Evolutionary conservation across 768 basidiomycete genomes (phyloP).

Genomic region (Trametes sanguinea): DNA sequence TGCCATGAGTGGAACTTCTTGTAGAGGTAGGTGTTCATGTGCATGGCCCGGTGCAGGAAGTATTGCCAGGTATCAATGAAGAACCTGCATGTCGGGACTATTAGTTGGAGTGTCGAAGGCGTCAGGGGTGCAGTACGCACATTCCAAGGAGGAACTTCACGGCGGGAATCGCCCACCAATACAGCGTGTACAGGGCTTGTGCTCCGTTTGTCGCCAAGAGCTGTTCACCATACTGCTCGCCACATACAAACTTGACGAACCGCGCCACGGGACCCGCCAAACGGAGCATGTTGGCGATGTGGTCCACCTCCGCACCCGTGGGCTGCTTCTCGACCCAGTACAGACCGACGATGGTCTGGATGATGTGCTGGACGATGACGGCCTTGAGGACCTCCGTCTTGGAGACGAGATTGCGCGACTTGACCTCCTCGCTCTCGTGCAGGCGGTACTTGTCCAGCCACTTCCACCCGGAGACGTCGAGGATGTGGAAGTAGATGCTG

Average conservation of each 20-base stretch:
- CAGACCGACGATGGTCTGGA: conserved; percentile 80
- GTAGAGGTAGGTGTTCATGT: conserved; percentile 88
- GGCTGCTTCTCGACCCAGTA: conserved; percentile 57
- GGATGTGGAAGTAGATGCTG: conserved; percentile 75
- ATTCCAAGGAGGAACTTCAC: conserved; percentile 76
- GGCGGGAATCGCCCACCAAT: conserved; percentile 92
- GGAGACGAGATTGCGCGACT: conserved; percentile 71
- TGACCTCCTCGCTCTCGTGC: conserved; percentile 83
- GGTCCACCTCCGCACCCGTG: conserved; percentile 34
- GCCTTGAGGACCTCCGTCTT: conserved; percentile 71
- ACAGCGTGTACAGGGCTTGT: conserved; percentile 59
- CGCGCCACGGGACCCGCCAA: conserved; percentile 39
- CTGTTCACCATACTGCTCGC: conserved; percentile 40
- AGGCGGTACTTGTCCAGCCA: conserved; percentile 85
- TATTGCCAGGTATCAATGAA: conserved; percentile 98
- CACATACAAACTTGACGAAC: conserved; percentile 41
- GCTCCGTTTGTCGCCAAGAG: conserved; percentile 42
- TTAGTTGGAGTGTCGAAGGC: background rate
- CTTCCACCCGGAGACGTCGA: conserved; percentile 77
- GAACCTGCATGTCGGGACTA: conserved; percentile 56
- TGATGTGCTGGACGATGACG: conserved; percentile 81
- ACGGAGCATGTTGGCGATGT: conserved; percentile 44
- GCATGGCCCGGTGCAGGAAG: conserved; percentile 91
- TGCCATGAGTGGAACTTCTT: conserved; percentile 91
- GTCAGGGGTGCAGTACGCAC: conserved; percentile 55